Evolutionary conservation across 768 basidiomycete species (phyloP).

Genomic region (Serendipita vermifera): DNA sequence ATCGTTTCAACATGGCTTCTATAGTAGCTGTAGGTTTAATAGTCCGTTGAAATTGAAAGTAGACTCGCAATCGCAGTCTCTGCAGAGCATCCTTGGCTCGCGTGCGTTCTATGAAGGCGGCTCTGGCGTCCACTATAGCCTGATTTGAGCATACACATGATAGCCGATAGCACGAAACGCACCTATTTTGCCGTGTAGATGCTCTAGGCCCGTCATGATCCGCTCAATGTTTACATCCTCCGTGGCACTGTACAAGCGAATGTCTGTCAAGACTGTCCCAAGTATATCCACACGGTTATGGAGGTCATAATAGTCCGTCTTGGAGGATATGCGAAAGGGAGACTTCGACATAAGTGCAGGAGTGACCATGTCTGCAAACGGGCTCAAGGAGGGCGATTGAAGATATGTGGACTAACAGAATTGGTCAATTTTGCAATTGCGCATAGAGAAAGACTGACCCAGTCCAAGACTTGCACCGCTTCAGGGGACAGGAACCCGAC

Average conservation of each 20-base stretch:
- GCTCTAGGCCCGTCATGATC: neutral
- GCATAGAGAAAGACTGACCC: neutral
- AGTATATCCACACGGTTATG: constrained; percentile 4
- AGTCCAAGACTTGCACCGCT: neutral
- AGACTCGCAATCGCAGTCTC: constrained; percentile 9
- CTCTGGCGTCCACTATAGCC: constrained; percentile 12
- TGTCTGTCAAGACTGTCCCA: constrained; percentile 5
- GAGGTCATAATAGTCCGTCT: constrained; percentile 8
- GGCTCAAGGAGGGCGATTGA: neutral
- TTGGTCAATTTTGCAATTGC: too few relatives aligned
- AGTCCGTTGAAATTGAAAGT: constrained; percentile 7
- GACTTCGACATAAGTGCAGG: neutral
- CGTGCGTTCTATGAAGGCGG: constrained; percentile 13
- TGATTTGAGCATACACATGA: neutral
- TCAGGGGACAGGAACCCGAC: neutral
- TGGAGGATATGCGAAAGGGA: constrained; percentile 1
- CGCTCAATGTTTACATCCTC: neutral
- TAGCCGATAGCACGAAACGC: neutral
- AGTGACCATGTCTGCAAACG: neutral
- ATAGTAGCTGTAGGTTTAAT: neutral
- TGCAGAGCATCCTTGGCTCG: constrained; percentile 13
- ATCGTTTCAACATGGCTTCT: neutral
- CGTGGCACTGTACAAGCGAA: neutral
- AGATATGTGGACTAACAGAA: neutral
- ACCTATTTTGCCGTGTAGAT: neutral